Evolutionary conservation across 1,139 yeast species (phyloP), one percentile per base, ranked within the genome.

Genomic region (Diutina siamensis): DNA sequence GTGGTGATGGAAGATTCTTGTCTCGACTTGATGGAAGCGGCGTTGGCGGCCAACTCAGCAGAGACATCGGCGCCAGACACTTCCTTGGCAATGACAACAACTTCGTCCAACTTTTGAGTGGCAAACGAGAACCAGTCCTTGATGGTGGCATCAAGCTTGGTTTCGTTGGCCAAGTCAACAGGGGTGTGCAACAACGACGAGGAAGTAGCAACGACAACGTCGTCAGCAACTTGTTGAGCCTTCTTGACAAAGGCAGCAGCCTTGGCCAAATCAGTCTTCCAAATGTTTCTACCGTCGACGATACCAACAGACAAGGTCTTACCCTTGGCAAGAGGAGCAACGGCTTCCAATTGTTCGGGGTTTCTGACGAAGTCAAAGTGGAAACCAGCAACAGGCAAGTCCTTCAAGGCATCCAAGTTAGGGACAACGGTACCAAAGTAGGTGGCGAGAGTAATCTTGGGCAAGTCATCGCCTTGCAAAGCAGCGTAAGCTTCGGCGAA

Each of bases 71-170:
- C 82, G 59, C 92, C 87, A 52, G 89, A 77, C 57, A 81, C 85
- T 59, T 87, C 82, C 79, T 86, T 86, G 63, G 97, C 88, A 59
- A 92, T 77, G 63, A 77, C 71, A 55, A 87, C 97, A 67, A 92
- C 94, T 76, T 92, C 98, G 56, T 63, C 68, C 60, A 92, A 74
- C 76, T 92, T 92, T 77, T 92, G 97, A 59, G 95, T 88, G 57
- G 98, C 98, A 62, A 92, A 92, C 50, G 97, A 84, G 79, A 92
- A 89, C 94, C 95, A 92, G 72, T 87, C 95, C 77, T 88, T 89
- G 68, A 92, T 82, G 66, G 80, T 88, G 48, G 86, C 78, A 63
- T 86, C 82, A 64, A 92, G 78, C 74, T 89, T 89, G 73, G 80
- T 71, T 81, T 92, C 98, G 69, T 80, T 81, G 61, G 72, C 78